Evolutionary conservation across 2,329 filamentous ascomycete species (phyloP), one percentile per base, ranked within the genome.

Genomic region (Fusarium algeriense): DNA sequence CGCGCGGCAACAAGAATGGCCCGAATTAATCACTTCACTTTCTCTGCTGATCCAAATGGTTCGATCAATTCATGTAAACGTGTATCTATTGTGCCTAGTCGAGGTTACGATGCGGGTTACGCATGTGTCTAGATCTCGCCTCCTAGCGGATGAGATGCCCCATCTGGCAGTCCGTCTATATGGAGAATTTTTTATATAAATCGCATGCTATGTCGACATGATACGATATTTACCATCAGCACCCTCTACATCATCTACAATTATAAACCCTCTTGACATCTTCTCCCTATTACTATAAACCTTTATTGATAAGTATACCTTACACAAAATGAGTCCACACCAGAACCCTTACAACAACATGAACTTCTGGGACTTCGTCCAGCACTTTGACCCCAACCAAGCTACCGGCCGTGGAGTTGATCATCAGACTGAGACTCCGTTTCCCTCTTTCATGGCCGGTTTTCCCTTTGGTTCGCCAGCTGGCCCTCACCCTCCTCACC

Each of bases 361-460:
- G 60, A 70, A 73, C 64, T 77, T 78, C 48, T 79, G 77, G 78
- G 78, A 83, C 59, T 83, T 82, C 60, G 50, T 82, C 69, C 78
- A 79, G 64, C 75, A 77, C 26, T 68, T 81, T 35, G 78, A 80
- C 64, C 78, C 79, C 26, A 76, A 73, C 44, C 73, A 75, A 41
- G 60, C 61, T 44, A 71, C 78, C 38, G 81, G 82, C 44, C 76
- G 76, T 20, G 81, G 83, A 49, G 79, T 83, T 59, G 83, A 84
- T 62, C 81, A 82, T 67, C 73, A 77, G 40, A 75, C 72, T 54
- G 74, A 72, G 37, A 60, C 75, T 34, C 71, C 69, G 60, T 68
- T 73, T 46, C 65, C 69, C 46, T 64, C 55, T 56, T 77, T 78
- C 57, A 75, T 76, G 40, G 61, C 75, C 2, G 80, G 79, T 28